Evolutionary conservation across 2,329 filamentous ascomycete genomes (phyloP).

Genomic region (Colletotrichum tamarilloi): DNA sequence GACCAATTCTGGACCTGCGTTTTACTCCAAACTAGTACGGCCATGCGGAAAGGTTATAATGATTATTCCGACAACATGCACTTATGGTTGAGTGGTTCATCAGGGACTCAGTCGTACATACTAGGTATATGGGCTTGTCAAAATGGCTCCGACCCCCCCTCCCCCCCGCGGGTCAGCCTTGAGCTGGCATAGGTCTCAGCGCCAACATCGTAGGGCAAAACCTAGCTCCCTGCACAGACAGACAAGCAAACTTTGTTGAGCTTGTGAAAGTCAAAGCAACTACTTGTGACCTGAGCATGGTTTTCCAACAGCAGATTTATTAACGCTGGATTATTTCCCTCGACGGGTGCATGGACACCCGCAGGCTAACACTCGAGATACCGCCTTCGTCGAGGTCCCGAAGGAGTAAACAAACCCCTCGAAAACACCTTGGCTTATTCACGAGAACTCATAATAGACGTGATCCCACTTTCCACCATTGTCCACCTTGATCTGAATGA

Average conservation of each 20-base stretch:
- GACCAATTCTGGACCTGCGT: too few species aligned
- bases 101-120: too few species aligned
- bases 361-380: background rate
- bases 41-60: too few species aligned
- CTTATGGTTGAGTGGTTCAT: too few species aligned
- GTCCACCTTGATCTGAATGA: background rate
- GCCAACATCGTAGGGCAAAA: background rate
- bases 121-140: too few species aligned
- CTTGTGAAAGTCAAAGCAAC: background rate
- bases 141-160: too few species aligned
- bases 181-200: too few species aligned
- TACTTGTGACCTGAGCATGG: background rate
- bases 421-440: background rate
- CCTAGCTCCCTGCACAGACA: background rate
- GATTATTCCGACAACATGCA: too few species aligned
- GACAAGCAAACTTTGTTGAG: background rate
- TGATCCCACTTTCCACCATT: background rate
- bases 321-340: background rate
- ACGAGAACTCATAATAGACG: background rate
- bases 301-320: background rate
- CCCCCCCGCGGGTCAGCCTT: too few species aligned
- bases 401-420: too few species aligned
- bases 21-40: too few species aligned
- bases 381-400: too few species aligned
- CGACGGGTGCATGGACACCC: fast-evolving